A percentile compares a stretch with the other conserved stretches of the same genome.
phyloP scores from a whole-genome alignment of 2,329 filamentous ascomycete genomes.

The Aspergillus fumigatus region DNA sequence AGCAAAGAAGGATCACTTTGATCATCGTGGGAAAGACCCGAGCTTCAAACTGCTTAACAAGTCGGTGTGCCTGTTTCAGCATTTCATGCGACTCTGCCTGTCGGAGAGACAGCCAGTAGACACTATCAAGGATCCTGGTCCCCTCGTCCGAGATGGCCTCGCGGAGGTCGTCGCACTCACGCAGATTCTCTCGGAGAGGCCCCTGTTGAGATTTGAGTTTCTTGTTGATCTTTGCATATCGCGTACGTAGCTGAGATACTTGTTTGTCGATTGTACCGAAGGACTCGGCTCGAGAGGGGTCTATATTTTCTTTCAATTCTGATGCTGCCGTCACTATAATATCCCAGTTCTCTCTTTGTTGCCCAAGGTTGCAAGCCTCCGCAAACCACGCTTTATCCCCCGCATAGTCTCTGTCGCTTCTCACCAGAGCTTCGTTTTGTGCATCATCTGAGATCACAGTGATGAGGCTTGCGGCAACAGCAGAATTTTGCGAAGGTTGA shows the following conservation, averaged over 20 bases:
- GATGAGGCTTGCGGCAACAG: background rate
- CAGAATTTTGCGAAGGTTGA: background rate
- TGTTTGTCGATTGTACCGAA: conserved; percentile 5
- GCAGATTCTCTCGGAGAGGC: background rate
- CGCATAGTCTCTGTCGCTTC: background rate
- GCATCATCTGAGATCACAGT: background rate
- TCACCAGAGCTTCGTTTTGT: background rate
- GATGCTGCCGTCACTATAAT: conserved; percentile 7
- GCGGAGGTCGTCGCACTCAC: conserved; percentile 7
- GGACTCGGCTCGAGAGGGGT: background rate
- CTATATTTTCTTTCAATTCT: background rate
- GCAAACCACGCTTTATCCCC: conserved; percentile 11
- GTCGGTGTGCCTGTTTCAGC: background rate
- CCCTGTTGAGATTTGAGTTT: background rate
- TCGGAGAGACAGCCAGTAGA: conserved; percentile 5
- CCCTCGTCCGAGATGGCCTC: conserved; percentile 10
- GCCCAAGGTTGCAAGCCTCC: conserved; percentile 14
- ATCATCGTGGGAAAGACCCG: conserved; percentile 16
- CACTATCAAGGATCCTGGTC: conserved; percentile 9
- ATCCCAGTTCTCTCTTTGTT: conserved; percentile 21
- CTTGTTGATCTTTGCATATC: conserved; percentile 4
- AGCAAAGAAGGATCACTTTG: conserved; percentile 13
- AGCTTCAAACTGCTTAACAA: conserved; percentile 17
- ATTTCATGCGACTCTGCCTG: background rate
- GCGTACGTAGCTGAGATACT: background rate